Conservation (phyloP, 2,329 filamentous ascomycete genomes). For the Pyricularia sp. region DNA sequence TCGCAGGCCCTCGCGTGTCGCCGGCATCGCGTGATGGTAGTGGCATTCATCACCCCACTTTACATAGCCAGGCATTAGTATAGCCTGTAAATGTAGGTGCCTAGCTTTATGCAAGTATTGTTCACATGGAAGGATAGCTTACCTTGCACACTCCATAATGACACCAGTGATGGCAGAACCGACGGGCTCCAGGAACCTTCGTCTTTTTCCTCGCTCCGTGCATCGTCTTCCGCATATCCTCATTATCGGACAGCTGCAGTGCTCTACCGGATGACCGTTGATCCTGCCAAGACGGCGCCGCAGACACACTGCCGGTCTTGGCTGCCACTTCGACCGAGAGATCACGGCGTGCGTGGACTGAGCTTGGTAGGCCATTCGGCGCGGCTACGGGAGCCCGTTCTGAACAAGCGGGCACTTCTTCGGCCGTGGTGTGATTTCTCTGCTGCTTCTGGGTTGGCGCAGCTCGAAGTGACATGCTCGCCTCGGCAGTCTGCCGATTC, state of each 20-base stretch:
- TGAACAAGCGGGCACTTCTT: background rate
- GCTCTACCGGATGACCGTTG: background rate
- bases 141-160: slow-evolving; percentile 28
- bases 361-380: background rate
- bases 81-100: no score
- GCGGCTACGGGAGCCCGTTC: background rate
- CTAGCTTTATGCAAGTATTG: no score
- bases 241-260: slow-evolving; percentile 19
- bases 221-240: slow-evolving; percentile 10
- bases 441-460: background rate
- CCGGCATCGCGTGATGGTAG: slow-evolving; percentile 38
- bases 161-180: slow-evolving; percentile 38
- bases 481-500: background rate
- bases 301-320: background rate
- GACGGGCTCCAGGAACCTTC: background rate
- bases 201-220: background rate
- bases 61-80: no score
- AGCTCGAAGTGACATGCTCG: background rate
- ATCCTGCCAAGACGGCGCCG: background rate
- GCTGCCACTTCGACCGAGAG: background rate
- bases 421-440: no score
- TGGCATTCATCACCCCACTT: slow-evolving; percentile 31
- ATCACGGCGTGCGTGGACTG: background rate
- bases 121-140: background rate
- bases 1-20: slow-evolving; percentile 26